phyloP scores from a whole-genome alignment of 768 basidiomycete genomes.

The Tylopilus sp. region DNA sequence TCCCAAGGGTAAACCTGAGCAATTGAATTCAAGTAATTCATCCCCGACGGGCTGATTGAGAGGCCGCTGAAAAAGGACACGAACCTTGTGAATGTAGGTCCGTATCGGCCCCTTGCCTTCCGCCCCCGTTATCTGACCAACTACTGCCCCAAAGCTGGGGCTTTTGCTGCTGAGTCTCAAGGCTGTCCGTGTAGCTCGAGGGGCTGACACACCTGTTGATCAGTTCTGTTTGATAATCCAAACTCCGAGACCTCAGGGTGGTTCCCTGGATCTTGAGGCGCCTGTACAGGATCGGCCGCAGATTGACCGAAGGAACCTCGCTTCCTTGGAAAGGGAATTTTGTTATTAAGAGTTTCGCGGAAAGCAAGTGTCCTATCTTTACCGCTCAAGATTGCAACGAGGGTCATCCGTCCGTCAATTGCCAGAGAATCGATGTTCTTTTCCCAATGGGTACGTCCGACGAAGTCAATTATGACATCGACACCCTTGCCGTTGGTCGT shows the following conservation, averaged over 20 bases:
- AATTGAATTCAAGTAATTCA: constrained; percentile 3
- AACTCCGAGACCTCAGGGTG: constrained; percentile 71
- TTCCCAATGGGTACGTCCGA: constrained; percentile 70
- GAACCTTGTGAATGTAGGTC: constrained; percentile 76
- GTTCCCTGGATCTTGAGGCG: constrained; percentile 86
- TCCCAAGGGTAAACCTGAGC: constrained; percentile 75
- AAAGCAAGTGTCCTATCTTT: constrained; percentile 14
- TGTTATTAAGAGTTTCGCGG: constrained; percentile 20
- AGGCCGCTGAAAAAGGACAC: constrained; percentile 17
- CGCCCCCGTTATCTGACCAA: constrained; percentile 56
- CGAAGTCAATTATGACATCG: constrained; percentile 83
- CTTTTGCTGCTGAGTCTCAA: constrained; percentile 2
- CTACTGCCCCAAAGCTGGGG: constrained; percentile 52
- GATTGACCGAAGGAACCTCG: constrained; percentile 48
- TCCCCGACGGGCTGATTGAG: constrained; percentile 11
- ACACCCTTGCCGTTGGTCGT: constrained; percentile 69
- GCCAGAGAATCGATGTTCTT: constrained; percentile 71
- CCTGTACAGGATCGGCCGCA: constrained; percentile 73
- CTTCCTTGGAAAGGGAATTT: constrained; percentile 40
- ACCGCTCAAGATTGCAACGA: constrained; percentile 69
- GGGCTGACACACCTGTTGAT: constrained; percentile 45
- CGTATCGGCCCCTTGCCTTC: constrained; percentile 59
- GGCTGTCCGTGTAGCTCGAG: neutral
- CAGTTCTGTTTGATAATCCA: constrained; percentile 75
- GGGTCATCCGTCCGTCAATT: constrained; percentile 70